Evolutionary conservation across 2,329 filamentous ascomycete genomes (phyloP).

Genomic region (Calcarisporium arbuscula): DNA sequence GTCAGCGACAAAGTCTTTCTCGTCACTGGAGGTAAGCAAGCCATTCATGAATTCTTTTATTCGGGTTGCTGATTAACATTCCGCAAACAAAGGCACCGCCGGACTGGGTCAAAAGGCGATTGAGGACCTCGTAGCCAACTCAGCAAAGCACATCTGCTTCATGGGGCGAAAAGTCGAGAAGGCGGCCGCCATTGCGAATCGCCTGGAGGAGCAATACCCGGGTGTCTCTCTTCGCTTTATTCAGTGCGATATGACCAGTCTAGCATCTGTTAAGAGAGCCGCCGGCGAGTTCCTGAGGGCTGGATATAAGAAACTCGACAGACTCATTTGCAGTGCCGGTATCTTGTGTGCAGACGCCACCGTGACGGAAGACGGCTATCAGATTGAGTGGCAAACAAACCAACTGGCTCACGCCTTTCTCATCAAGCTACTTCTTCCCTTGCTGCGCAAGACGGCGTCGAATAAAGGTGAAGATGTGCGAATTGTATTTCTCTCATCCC

Average conservation of each 20-base stretch:
- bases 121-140: constrained; percentile 28
- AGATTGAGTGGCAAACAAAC: constrained; percentile 29
- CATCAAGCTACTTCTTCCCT: constrained; percentile 22
- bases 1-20: constrained; percentile 43
- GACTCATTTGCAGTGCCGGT: constrained; percentile 33
- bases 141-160: constrained; percentile 47
- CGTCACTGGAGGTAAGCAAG: constrained; percentile 39
- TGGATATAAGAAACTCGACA: constrained; percentile 32
- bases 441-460: constrained; percentile 4
- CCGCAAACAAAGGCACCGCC: constrained; percentile 28
- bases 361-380: constrained; percentile 27
- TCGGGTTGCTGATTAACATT: not conserved
- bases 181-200: constrained; percentile 33
- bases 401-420: constrained; percentile 25
- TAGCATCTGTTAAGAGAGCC: constrained; percentile 38
- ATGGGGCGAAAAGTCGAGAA: constrained; percentile 41
- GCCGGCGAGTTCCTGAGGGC: constrained; percentile 30
- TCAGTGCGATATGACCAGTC: constrained; percentile 42
- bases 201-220: constrained; percentile 15
- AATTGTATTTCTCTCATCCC: constrained; percentile 21
- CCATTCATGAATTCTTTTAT: not conserved
- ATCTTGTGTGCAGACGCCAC: constrained; percentile 17
- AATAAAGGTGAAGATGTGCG: constrained; percentile 11
- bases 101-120: constrained; percentile 22
- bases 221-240: constrained; percentile 23